A percentile compares a stretch with the other conserved stretches of the same genome.
Conservation (phyloP, 352 stramenopile species). For the Globisporangium canariense region DNA sequence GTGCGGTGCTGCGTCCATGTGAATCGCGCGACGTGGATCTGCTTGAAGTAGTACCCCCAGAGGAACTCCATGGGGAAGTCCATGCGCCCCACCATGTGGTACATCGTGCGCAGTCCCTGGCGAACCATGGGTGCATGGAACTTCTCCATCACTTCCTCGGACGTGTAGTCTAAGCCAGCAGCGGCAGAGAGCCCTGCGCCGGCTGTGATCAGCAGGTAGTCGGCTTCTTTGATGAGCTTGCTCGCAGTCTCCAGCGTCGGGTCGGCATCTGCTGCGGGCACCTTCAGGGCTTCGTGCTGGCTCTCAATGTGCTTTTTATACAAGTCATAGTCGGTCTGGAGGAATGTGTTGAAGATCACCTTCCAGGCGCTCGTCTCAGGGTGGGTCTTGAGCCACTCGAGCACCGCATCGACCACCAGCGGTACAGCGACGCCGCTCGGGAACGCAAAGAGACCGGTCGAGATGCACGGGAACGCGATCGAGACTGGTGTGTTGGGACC, state of each 20-base stretch:
- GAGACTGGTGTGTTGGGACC: not conserved
- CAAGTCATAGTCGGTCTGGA: conserved; percentile 47
- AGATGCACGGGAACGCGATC: conserved; percentile 67
- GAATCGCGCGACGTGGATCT: conserved; percentile 54
- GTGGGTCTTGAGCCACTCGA: conserved; percentile 44
- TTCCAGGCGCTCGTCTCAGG: conserved; percentile 33
- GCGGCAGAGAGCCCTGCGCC: conserved; percentile 66
- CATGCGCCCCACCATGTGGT: conserved; percentile 51
- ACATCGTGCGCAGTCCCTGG: conserved; percentile 53
- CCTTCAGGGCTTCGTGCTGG: conserved; percentile 11
- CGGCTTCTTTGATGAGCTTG: conserved; percentile 38
- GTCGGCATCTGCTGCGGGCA: conserved; percentile 24
- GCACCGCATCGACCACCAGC: conserved; percentile 44
- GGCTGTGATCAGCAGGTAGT: conserved; percentile 59
- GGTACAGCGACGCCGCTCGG: conserved; percentile 45
- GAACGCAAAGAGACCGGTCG: conserved; percentile 67
- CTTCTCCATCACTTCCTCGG: conserved; percentile 54
- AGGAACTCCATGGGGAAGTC: conserved; percentile 41
- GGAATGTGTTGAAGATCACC: conserved; percentile 75
- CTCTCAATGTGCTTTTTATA: conserved; percentile 38
- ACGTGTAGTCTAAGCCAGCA: conserved; percentile 73
- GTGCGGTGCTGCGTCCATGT: conserved; percentile 49
- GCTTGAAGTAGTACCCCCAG: conserved; percentile 66
- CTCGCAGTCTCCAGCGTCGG: conserved; percentile 27
- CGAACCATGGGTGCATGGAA: conserved; percentile 47